Conservation (phyloP, 2,329 filamentous ascomycete genomes). For the Ilyonectria sp. region DNA sequence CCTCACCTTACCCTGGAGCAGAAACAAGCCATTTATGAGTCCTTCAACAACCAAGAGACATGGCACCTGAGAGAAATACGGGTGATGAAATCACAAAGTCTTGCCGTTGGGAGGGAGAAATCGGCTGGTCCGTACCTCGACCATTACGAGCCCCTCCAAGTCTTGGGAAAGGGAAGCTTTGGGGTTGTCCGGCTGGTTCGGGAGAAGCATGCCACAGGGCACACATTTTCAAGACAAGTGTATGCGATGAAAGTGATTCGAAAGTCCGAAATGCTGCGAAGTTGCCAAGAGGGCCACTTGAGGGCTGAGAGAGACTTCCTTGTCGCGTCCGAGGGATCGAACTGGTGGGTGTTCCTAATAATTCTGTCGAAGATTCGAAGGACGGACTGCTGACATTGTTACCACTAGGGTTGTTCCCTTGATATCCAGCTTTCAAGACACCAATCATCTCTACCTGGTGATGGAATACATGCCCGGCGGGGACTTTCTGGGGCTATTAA, state of each 20-base stretch:
- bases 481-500: constrained; percentile 89
- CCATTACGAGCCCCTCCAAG: constrained; percentile 82
- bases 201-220: constrained; percentile 64
- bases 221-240: constrained; percentile 65
- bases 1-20: constrained; percentile 70
- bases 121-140: constrained; percentile 39
- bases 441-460: constrained; percentile 87
- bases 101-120: constrained; percentile 37
- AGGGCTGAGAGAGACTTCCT: constrained; percentile 94
- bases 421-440: constrained; percentile 90
- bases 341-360: constrained; percentile 68
- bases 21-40: constrained; percentile 65
- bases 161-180: constrained; percentile 94
- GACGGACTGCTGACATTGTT: constrained; percentile 7
- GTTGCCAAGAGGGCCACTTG: constrained; percentile 92
- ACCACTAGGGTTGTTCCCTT: constrained; percentile 84
- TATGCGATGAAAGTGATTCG: constrained; percentile 98
- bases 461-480: constrained; percentile 99
- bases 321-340: constrained; percentile 88
- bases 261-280: constrained; percentile 93
- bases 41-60: constrained; percentile 78
- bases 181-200: constrained; percentile 90
- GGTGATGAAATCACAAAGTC: constrained; percentile 75
- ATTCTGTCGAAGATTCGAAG: neutral
- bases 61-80: constrained; percentile 82